Conservation (phyloP, 257 asterid genomes). For the Solanum rostratum region DNA sequence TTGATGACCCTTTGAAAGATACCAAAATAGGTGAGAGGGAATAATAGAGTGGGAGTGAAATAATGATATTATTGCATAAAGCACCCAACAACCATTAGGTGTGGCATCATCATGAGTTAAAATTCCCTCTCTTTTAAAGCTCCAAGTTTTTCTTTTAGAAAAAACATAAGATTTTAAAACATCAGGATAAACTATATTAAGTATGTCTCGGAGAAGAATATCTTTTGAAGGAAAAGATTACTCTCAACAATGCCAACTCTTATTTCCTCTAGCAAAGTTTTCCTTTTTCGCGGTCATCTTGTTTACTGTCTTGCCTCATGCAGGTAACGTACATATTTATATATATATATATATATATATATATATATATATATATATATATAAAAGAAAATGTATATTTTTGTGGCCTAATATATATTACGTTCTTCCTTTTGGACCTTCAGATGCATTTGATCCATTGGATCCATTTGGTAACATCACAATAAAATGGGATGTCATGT, state of each 20-base stretch:
- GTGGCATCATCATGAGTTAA: slow-evolving; percentile 6
- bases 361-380: no score
- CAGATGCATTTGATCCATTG: slow-evolving; percentile 67
- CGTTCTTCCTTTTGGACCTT: background rate
- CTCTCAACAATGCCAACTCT: background rate
- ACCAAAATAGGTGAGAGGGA: background rate
- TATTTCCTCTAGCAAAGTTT: slow-evolving; percentile 4
- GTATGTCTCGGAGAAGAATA: background rate
- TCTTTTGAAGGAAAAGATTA: background rate
- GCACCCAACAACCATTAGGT: slow-evolving; percentile 14
- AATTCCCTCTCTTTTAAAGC: background rate
- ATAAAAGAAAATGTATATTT: background rate
- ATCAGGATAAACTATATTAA: background rate
- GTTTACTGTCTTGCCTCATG: slow-evolving; percentile 20
- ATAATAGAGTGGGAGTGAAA: background rate
- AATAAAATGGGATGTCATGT: slow-evolving; percentile 67
- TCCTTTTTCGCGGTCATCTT: slow-evolving; percentile 17
- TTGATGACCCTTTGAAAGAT: background rate
- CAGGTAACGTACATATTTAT: slow-evolving; percentile 14
- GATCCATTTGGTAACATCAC: slow-evolving; percentile 83
- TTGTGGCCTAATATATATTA: background rate
- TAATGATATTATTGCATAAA: background rate
- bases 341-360: no score
- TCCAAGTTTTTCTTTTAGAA: background rate
- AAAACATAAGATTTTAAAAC: background rate